Base-by-base conservation (phyloP, 805 yeast genomes). In the Kluyveromyces aestuarii region DNA sequence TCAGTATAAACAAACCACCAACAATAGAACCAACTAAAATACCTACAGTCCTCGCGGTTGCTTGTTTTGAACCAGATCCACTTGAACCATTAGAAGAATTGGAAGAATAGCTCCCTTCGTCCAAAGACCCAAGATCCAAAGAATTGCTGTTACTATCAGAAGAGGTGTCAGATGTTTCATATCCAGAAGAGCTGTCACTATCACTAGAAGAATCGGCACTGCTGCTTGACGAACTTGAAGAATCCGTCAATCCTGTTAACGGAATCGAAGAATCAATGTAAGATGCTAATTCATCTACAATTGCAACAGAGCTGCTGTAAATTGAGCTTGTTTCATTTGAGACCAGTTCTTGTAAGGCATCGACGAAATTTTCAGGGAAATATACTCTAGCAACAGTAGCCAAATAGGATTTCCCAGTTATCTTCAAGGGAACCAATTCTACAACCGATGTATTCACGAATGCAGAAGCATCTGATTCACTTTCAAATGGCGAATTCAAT, bases 361-460 rank as follows among this genome's bases (percentile, higher is more conserved):
- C 56, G 16, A 86, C 74, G 30, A 74, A 67, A 11, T 66, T 63
- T 10, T 68, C 63, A 19, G 96, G 96, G 70, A 88, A 84, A 63
- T 85, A 88, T 48, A 87, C 84, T 63, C 84, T 84, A 7, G 97
- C 98, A 52, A 90, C 86, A 0, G 97, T 85, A 48, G 87, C 87
- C 51, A 88, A 76, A 65, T 87, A 91, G 44, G 71, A 72, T 45
- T 72, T 72, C 13, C 67, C 68, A 1, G 71, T 48, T 2, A 87
- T 76, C 16, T 81, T 74, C 61, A 81, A 85, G 37, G 98, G 98
- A 51, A 83, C 81, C 57, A 91, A 74, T 63, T 82, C 79, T 50
- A 72, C 69, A 54, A 90, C 87, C 8, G 80, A 63, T 19, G 87
- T 77, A 47, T 89, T 78, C 27, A 70, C 48, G 81, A 65, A 45